A percentile compares a stretch with the other conserved stretches of the same genome.
phyloP scores from a whole-genome alignment of 768 basidiomycete genomes.

The Rhodotorula toruloides region DNA sequence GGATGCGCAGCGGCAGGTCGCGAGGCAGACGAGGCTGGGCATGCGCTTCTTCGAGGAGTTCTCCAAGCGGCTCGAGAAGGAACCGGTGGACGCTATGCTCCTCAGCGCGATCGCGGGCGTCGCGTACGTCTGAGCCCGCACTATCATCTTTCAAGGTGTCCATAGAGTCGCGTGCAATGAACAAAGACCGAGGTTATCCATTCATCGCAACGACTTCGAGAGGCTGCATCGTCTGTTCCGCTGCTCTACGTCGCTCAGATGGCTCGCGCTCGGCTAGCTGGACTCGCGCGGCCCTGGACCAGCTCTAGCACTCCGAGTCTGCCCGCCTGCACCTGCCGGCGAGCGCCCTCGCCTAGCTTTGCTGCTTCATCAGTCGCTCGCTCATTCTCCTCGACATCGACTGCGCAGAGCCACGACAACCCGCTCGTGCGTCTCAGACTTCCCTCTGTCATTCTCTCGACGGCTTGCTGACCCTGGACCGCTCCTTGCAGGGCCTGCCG shows the following conservation, averaged over 20 bases:
- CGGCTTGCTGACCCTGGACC: background rate
- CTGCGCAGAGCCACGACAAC: constrained; percentile 32
- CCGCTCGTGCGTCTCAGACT: constrained; percentile 33
- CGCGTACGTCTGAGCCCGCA: constrained; percentile 28
- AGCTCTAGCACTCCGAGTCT: too few relatives aligned
- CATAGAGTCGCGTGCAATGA: too few relatives aligned
- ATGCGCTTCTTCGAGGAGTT: constrained; percentile 70
- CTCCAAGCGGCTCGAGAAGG: constrained; percentile 66
- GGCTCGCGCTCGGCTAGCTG: background rate
- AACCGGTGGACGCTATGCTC: constrained; percentile 54
- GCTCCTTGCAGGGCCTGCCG: constrained; percentile 48
- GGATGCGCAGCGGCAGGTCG: constrained; percentile 52
- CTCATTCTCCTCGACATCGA: constrained; percentile 3
- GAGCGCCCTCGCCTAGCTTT: background rate
- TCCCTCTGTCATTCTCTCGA: too few relatives aligned
- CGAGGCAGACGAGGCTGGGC: constrained; percentile 51
- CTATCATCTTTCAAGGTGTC: too few relatives aligned
- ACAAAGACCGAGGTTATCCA: too few relatives aligned
- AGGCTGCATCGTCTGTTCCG: background rate
- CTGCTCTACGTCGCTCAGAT: background rate
- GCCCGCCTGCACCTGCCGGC: background rate
- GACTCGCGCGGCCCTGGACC: background rate
- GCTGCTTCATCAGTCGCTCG: background rate
- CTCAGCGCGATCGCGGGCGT: constrained; percentile 27
- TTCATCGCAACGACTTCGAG: constrained; percentile 1